These are phyloP conservation scores for Articulospora tetracladia DNA, from an alignment of 495 filamentous ascomycete species.

Conservation along the genomic window DNA sequence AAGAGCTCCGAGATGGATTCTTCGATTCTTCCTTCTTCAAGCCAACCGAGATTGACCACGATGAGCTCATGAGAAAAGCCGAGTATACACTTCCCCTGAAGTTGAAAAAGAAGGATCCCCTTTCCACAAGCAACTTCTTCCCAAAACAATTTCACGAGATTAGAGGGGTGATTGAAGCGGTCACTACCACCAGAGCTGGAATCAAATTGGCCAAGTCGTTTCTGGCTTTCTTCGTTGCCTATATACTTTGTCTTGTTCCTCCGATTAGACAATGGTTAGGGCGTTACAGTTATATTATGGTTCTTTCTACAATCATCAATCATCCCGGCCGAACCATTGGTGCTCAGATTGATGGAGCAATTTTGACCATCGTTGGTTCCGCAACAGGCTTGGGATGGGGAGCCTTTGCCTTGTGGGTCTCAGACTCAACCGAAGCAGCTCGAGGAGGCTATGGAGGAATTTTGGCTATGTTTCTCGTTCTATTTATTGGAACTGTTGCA, in stretches of 20 bases:
- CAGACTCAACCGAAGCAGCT: conserved; percentile 39
- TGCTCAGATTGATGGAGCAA: conserved; percentile 50
- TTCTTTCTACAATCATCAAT: conserved; percentile 48
- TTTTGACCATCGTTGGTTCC: conserved; percentile 48
- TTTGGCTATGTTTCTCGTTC: conserved; percentile 45
- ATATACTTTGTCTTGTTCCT: conserved; percentile 50
- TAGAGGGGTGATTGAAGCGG: conserved; percentile 28
- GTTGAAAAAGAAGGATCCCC: conserved; percentile 35
- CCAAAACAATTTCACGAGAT: conserved; percentile 40
- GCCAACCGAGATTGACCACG: conserved; percentile 34
- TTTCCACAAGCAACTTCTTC: conserved; percentile 41
- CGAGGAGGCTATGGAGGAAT: conserved; percentile 48
- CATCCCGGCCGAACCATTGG: conserved; percentile 51
- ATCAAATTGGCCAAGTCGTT: conserved; percentile 49
- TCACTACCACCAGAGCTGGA: conserved; percentile 41
- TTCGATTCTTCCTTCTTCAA: conserved; percentile 54
- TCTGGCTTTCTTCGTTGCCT: conserved; percentile 48
- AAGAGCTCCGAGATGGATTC: conserved; percentile 54
- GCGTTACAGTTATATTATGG: conserved; percentile 48
- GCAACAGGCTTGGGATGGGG: conserved; percentile 55
- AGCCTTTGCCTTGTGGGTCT: conserved; percentile 47
- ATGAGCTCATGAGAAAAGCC: conserved; percentile 33
- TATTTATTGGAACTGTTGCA: conserved; percentile 46
- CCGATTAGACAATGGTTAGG: conserved; percentile 40
- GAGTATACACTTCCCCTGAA: conserved; percentile 34